Evolutionary conservation across 768 basidiomycete species (phyloP).

Genomic region (Amanita pseudoporphyria): DNA sequence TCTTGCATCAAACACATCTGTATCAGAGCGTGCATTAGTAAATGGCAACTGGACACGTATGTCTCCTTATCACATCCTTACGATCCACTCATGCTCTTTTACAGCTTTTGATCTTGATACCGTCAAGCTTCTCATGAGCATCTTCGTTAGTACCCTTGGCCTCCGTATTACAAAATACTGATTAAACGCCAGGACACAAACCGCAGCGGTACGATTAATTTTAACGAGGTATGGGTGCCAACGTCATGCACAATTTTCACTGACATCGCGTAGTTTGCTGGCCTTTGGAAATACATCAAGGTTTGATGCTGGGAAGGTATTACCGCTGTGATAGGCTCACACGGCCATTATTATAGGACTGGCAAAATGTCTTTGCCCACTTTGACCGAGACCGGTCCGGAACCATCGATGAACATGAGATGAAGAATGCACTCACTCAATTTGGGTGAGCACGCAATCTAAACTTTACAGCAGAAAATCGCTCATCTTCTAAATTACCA

Average conservation of each 20-base stretch:
- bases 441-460: slow-evolving; percentile 44
- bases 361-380: slow-evolving; percentile 77
- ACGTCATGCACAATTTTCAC: slow-evolving; percentile 2
- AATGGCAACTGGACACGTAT: slow-evolving; percentile 71
- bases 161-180: background rate
- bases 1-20: background rate
- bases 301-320: slow-evolving; percentile 12
- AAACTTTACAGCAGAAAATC: background rate
- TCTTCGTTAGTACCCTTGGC: slow-evolving; percentile 47
- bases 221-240: slow-evolving; percentile 46
- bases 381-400: slow-evolving; percentile 83
- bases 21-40: slow-evolving; percentile 35
- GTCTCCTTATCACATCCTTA: slow-evolving; percentile 14
- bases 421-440: slow-evolving; percentile 57
- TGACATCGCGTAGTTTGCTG: slow-evolving; percentile 42
- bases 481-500: slow-evolving; percentile 11
- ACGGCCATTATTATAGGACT: slow-evolving; percentile 36
- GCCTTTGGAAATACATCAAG: slow-evolving; percentile 79
- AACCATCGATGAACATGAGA: slow-evolving; percentile 62
- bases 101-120: slow-evolving; percentile 80
- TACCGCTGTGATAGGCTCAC: background rate
- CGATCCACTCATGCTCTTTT: background rate
- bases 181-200: slow-evolving; percentile 43
- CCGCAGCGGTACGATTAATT: slow-evolving; percentile 69
- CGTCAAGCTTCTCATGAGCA: slow-evolving; percentile 73